Conservation (phyloP, 306 rosid genomes). For the Ochetophila trinervis region DNA sequence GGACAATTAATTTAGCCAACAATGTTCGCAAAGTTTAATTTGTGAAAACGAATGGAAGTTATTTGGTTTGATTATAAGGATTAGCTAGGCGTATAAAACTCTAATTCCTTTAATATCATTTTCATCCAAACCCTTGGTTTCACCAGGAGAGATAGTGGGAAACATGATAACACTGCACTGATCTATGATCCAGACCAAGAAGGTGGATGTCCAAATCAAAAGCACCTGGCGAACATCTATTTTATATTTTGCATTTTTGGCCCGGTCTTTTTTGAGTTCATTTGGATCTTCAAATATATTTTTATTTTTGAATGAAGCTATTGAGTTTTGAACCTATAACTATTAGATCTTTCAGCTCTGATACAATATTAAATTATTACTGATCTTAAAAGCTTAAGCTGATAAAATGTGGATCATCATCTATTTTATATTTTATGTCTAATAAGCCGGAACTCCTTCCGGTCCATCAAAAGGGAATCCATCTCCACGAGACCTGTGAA, state of each 20-base stretch:
- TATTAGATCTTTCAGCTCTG: constrained; percentile 23
- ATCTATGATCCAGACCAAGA: constrained; percentile 15
- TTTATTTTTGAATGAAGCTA: no score
- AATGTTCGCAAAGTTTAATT: no score
- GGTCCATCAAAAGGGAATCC: constrained; percentile 6
- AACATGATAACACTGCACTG: constrained; percentile 14
- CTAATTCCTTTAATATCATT: constrained; percentile 17
- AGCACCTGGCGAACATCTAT: not conserved
- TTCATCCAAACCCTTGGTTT: not conserved
- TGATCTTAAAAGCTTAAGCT: constrained; percentile 21
- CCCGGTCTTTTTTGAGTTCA: no score
- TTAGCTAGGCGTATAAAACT: not conserved
- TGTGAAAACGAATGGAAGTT: no score
- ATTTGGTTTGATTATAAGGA: no score
- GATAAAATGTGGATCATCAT: no score
- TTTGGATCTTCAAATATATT: no score
- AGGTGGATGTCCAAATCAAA: constrained; percentile 20
- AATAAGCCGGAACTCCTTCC: no score
- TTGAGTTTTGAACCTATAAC: no score
- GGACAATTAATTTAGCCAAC: no score
- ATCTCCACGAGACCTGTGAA: constrained; percentile 27
- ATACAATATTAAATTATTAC: no score
- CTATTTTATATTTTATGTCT: no score
- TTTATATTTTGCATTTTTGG: constrained; percentile 17
- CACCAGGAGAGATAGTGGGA: not conserved